Base-by-base conservation (phyloP, 345 rosid genomes). In the Eucalyptus pauciflora region DNA sequence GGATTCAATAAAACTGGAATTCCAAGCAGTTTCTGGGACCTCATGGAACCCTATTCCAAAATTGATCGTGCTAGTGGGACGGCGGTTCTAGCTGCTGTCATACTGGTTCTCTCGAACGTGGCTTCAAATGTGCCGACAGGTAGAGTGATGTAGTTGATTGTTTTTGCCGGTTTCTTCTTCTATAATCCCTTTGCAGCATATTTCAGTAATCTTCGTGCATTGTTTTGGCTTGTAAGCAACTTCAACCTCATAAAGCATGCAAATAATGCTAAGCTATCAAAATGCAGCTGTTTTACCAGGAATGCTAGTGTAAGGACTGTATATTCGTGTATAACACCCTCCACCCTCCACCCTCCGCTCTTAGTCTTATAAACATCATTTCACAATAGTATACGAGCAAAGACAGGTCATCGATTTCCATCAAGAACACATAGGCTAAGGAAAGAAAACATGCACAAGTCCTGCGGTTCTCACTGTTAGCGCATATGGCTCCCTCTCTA, bases 1-100 rank as follows among this genome's bases (percentile, higher is more conserved):
- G 99, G 99, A 83, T 97, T 97, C 90, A 95, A 96, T 90, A 95
- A 90, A 92, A 96, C 99, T 60, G 99, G 97, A 87, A 95, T 97
- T 58, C 99, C 99, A 22, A 94, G 95, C 31, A 86, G 90, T 60
- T 80, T 96, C 13, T 97, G 99, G 98, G 95, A 97, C 80, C 49
- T 93, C 16, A 93, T 95, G 97, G 98, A 96, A 93, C 96, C 99
- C 64, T 90, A 95, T 89, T 93, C 99, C 4, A 90, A 91, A 64
- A 92, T 94, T 22, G 89, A 93, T 87, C 92, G 87, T 81, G 89
- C 92, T 27, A 71, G 92, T 37, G 99, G 99, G 76, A 76, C 90
- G 29, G 88, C 89, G 1, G 58, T 90, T 51, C 93, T 92, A 8
- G 93, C 91, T 4, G 33, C 49, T 2, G 89, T 92, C 88, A 91